Base-by-base conservation (phyloP, 371 early-diverging fungal genomes). In the Apophysomyces trapeziformis region DNA sequence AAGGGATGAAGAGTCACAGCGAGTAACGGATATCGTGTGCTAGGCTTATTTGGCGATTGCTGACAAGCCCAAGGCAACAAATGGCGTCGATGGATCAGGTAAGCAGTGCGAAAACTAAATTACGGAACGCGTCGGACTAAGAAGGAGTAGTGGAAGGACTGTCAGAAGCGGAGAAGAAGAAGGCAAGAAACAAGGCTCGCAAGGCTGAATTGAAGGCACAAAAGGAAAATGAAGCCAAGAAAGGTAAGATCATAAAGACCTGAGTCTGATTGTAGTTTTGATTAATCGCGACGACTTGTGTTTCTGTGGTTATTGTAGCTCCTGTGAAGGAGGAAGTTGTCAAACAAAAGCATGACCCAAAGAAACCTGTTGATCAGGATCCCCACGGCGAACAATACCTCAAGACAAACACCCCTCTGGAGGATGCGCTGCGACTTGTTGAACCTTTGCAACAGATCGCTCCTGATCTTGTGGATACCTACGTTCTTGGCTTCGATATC, bases 341-440 rank as follows among this genome's bases (percentile, higher is more conserved):
- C 37, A 79, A 79, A 67, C 65, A 71, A n/a, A 87, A 85, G 74
- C 63, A 58, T 9, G 72, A 80, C 36, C 57, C 64, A 44, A 83
- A 83, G 57, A 76, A 76, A 38, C 69, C 75, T 57, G 79, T 80
- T 16, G 92, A 94, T 70, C 71, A 75, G 36, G 93, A 93, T 71
- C 89, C 90, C 5, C 82, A 83, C 13, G 94, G 94, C 41, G 75
- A 81, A 38, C 86, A 81, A 54, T 87, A 88, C 61, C 62, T 89
- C 14, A 73, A 83, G 69, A 77, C 86, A 14, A 78, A 79, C 32
- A 89, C 89, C 70, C 90, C 90, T 45, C 76, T 95, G 41, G 89
- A 80, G 6, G 92, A 90, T 58, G 93, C 94, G 1, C 84, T 89
- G 63, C 86, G 88, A 76, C 93, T 94, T 62, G 75, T 94, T 59